A percentile compares a stretch with the other conserved stretches of the same genome.
Evolutionary conservation across 352 stramenopile genomes (phyloP).

Genomic region (Globisporangium nagaii): DNA sequence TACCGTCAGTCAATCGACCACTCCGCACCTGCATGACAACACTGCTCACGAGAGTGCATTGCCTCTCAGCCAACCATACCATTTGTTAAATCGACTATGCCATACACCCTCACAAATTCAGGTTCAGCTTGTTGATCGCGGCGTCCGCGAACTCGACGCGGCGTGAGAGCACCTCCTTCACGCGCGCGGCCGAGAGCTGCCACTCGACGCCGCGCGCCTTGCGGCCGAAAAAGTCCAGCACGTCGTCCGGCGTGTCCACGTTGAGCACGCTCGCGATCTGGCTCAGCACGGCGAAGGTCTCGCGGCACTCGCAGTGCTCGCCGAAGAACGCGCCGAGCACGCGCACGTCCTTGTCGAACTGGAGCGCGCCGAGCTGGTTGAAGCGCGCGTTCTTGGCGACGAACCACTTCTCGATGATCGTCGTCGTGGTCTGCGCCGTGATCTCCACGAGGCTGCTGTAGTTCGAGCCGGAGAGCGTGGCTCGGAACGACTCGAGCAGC

Average conservation of each 20-base stretch:
- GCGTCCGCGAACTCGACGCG: slow-evolving; percentile 74
- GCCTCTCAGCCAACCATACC: too few species aligned
- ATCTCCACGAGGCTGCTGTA: slow-evolving; percentile 46
- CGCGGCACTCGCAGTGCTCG: slow-evolving; percentile 42
- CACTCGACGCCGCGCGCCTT: slow-evolving; percentile 59
- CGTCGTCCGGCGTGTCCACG: slow-evolving; percentile 66
- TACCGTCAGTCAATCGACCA: too few species aligned
- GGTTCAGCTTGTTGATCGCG: slow-evolving; percentile 54
- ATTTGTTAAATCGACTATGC: too few species aligned
- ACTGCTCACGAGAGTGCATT: too few species aligned
- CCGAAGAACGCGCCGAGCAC: slow-evolving; percentile 64
- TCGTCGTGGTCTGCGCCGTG: slow-evolving; percentile 31
- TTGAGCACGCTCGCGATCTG: slow-evolving; percentile 71
- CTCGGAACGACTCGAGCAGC: slow-evolving; percentile 45
- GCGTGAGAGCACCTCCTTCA: slow-evolving; percentile 70
- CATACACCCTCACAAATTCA: slow-evolving; percentile 16
- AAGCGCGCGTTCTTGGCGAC: slow-evolving; percentile 43
- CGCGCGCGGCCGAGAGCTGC: slow-evolving; percentile 54
- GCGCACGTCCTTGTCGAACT: slow-evolving; percentile 85
- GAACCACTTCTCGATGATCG: slow-evolving; percentile 67
- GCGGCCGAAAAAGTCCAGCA: slow-evolving; percentile 70
- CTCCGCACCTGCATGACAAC: too few species aligned
- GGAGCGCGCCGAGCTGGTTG: slow-evolving; percentile 77
- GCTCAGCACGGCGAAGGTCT: slow-evolving; percentile 49
- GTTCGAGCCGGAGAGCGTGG: slow-evolving; percentile 53